Evolutionary conservation across 192 early-diverging fungal species (phyloP), one percentile per base, ranked within the genome.

Genomic region (Geosiphon pyriformis): DNA sequence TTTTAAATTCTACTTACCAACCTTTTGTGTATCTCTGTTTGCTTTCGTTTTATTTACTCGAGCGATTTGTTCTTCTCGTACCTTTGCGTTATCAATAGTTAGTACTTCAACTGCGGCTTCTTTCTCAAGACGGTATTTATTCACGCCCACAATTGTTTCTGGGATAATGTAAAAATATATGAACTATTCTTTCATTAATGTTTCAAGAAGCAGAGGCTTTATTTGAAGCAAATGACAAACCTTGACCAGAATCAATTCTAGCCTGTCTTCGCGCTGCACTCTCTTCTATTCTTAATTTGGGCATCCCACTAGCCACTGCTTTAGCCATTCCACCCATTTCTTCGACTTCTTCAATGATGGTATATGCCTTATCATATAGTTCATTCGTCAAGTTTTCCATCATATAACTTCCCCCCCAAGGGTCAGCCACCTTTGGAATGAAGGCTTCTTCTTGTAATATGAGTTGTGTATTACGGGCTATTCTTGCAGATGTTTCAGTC

Each of bases 391-490:
- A 78, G 2, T 85, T 85, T 80, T 94, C 92, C 92, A 94, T 94
- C 88, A 94, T 89, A 73, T 92, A 94, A 20, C 89, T 91, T 25
- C 92, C 92, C 3, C 88, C 92, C 92, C 92, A 94, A 1, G 92
- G 92, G 64, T 94, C 92, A 26, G 91, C 91, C 6, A 94, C 92
- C 73, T 87, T 88, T 15, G 92, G 91, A 31, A 94, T 93, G 42
- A 82, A 80, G 4, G 92, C 91, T 70, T 94, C 92, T 60, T 89
- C 90, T 68, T 94, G 92, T 61, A 94, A 70, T 56, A 94, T 93
- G 51, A 94, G 67, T 82, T 94, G 92, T 4, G 92, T 94, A 80
- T 94, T 94, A 71, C 92, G 80, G 10, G 92, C 92, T 76, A 94
- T 92, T 50, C 92, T 85, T 2, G 92, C 88, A 65, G 83, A 85